Evolutionary conservation across 176 grass and related monocot species (phyloP), one percentile per base, ranked within the genome.

Genomic region (Metroxylon sagu): DNA sequence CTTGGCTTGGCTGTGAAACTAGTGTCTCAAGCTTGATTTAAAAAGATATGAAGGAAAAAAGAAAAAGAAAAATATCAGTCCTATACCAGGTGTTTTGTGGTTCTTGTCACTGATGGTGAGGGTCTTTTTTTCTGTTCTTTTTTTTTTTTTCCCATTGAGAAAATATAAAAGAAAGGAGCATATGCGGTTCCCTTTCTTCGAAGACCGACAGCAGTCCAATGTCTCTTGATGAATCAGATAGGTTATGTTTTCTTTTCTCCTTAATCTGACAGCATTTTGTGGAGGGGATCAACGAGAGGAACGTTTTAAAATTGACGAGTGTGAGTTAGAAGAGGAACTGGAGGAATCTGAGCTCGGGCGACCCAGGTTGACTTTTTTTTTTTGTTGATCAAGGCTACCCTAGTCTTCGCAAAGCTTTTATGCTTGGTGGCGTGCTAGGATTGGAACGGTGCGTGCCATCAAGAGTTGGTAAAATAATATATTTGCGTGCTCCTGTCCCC

Each of bases 141-240:
- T 43, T 49, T 75, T 56, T 61, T 31, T 35, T 69, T 61, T 49
- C 10, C 31, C 54, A 54, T 66, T 14, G 39, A 78, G 49, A 57
- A 74, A 6, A 62, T 28, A 50, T 23, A 26, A 48, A 5, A 19
- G 52, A 19, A 48, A 60, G 18, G 64, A 59, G 49, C 56, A 35
- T 15, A 18, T 76, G 19, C 50, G 21, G 21, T 58, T 59, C 16
- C 49, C 55, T 51, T 39, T 52, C 68, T 63, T 58, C 61, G 50
- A 52, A 59, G 39, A 28, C 8, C 58, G 53, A 19, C 54, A 56
- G 31, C 64, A 61, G 54, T 65, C 43, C 30, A 65, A 61, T 63
- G 68, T 30, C 76, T 77, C 73, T 62, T 76, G 72, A 60, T 70
- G 59, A 64, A 70, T 60, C 60, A 14, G 73, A 59, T 59, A 65